Evolutionary conservation across 176 grass and related monocot genomes (phyloP).

Genomic region (Dendrocalamus sinicus): DNA sequence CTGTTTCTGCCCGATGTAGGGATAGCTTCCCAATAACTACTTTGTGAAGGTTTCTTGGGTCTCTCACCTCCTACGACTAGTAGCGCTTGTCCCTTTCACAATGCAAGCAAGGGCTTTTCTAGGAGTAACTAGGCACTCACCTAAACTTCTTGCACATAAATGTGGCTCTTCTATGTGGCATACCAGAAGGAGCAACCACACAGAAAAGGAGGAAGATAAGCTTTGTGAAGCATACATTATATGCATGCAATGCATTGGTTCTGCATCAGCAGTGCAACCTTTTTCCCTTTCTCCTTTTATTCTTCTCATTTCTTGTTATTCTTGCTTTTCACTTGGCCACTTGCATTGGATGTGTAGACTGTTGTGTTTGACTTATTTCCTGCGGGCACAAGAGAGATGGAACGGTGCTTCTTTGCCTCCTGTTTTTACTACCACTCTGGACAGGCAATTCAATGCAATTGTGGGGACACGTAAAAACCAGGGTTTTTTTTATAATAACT

Average conservation of each 20-base stretch:
- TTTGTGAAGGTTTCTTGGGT: slow-evolving; percentile 40
- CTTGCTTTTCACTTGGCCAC: not conserved
- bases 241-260: slow-evolving; percentile 1
- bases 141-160: slow-evolving; percentile 16
- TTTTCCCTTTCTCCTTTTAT: not conserved
- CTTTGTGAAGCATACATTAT: not conserved
- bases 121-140: slow-evolving; percentile 13
- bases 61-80: slow-evolving; percentile 27
- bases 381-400: not conserved
- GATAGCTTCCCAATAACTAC: slow-evolving; percentile 48
- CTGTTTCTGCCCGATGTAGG: slow-evolving; percentile 34
- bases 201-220: not conserved
- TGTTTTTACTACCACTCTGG: not conserved
- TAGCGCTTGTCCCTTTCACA: slow-evolving; percentile 32
- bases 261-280: not conserved
- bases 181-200: not conserved
- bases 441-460: slow-evolving; percentile 25
- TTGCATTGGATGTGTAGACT: not conserved
- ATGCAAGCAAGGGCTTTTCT: slow-evolving; percentile 6
- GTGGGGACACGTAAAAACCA: not conserved
- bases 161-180: not conserved
- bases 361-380: not conserved
- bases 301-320: not conserved
- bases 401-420: not conserved
- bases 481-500: slow-evolving; percentile 3